Percentiles rank a stretch among this genome's conserved stretches.
Conservation (phyloP, 257 asterid species). For the Paulownia fortunei region DNA sequence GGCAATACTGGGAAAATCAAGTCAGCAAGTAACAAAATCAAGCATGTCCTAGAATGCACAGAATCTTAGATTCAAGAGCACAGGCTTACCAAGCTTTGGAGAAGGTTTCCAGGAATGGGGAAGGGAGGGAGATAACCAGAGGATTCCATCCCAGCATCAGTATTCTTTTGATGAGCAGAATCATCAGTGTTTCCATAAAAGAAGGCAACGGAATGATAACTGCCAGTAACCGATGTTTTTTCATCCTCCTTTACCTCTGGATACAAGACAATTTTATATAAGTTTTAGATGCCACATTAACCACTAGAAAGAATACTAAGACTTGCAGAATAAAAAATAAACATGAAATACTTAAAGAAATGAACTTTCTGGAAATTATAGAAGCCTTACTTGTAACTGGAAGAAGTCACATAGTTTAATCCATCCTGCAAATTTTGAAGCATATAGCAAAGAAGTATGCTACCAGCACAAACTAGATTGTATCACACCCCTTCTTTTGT, state of each 20-base stretch:
- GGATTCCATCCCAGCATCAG: conserved; percentile 57
- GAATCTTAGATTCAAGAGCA: conserved; percentile 25
- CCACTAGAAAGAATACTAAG: not conserved
- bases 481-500: conserved; percentile 43
- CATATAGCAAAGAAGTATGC: conserved; percentile 48
- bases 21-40: conserved; percentile 50
- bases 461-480: conserved; percentile 49
- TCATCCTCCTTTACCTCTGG: conserved; percentile 66
- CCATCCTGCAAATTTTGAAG: conserved; percentile 62
- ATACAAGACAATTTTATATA: conserved; percentile 24
- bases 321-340: not conserved
- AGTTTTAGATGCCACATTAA: not conserved
- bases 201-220: conserved; percentile 66
- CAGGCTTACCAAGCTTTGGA: conserved; percentile 80
- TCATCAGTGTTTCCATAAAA: conserved; percentile 64
- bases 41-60: conserved; percentile 36
- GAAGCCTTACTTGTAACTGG: conserved; percentile 60
- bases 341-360: not conserved
- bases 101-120: conserved; percentile 66
- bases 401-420: conserved; percentile 47
- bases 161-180: conserved; percentile 49
- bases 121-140: conserved; percentile 71
- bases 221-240: conserved; percentile 38
- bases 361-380: conserved; percentile 20
- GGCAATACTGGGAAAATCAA: conserved; percentile 52